Evolutionary conservation across 2,329 filamentous ascomycete species (phyloP).

Genomic region (Botryotinia globosa): DNA sequence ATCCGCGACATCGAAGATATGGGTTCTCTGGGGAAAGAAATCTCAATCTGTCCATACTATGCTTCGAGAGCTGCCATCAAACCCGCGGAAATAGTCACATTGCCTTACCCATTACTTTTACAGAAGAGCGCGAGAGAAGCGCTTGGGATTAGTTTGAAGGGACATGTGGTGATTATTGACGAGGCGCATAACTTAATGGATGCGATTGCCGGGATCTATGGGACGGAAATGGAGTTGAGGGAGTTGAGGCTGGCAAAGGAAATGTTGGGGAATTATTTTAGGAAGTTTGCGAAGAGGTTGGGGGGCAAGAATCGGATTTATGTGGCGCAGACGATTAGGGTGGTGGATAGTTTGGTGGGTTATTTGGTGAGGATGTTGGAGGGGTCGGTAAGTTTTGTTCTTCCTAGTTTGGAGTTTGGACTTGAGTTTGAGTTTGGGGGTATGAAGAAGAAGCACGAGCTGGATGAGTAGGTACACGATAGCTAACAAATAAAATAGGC

Average conservation of each 20-base stretch:
- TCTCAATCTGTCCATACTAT: slow-evolving; percentile 92
- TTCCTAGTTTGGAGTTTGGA: too few relatives aligned
- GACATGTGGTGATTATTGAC: slow-evolving; percentile 90
- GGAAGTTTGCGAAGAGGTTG: slow-evolving; percentile 81
- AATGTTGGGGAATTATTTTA: slow-evolving; percentile 79
- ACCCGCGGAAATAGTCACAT: slow-evolving; percentile 81
- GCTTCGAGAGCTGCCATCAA: slow-evolving; percentile 84
- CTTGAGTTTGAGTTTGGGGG: accelerated
- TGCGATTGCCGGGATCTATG: slow-evolving; percentile 83
- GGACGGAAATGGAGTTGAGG: slow-evolving; percentile 67
- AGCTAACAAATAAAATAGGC: slow-evolving; percentile 33
- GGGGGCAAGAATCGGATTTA: slow-evolving; percentile 91
- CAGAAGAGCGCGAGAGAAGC: slow-evolving; percentile 87
- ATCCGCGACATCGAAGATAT: slow-evolving; percentile 94
- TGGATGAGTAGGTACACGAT: background rate
- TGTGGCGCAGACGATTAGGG: slow-evolving; percentile 78
- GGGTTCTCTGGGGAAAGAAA: slow-evolving; percentile 68
- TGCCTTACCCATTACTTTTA: slow-evolving; percentile 87
- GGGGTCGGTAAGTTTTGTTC: slow-evolving; percentile 44
- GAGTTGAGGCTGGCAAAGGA: slow-evolving; percentile 71
- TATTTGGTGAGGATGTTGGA: slow-evolving; percentile 60
- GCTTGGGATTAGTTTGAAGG: slow-evolving; percentile 78
- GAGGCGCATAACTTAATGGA: slow-evolving; percentile 99
- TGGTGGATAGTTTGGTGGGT: slow-evolving; percentile 73
- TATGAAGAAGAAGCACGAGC: background rate